Conservation (phyloP, 108 stramenopile species). For the Hondaea fermentalgiana region DNA sequence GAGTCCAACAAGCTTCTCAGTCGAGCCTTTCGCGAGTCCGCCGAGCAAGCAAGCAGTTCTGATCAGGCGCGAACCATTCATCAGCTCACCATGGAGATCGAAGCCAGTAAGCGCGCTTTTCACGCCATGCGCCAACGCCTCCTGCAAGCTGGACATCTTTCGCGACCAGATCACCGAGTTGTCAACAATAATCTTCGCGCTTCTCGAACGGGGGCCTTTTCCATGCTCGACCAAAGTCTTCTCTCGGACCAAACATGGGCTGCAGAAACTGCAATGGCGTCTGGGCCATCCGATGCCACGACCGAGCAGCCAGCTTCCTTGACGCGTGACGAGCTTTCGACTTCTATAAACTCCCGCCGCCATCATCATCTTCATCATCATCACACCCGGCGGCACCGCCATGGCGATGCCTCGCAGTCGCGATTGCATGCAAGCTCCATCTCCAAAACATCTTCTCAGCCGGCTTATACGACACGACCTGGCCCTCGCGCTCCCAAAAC, state of each 20-base stretch:
- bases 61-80: not conserved
- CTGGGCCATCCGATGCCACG: no score
- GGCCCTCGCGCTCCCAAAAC: not conserved
- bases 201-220: no score
- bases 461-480: not conserved
- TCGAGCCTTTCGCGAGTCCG: not conserved
- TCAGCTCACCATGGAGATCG: slow-evolving; percentile 17
- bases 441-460: not conserved
- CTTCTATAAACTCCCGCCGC: not conserved
- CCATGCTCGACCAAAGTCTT: no score
- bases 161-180: no score
- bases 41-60: not conserved
- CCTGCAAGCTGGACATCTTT: not conserved
- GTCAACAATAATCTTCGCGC: no score
- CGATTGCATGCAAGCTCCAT: not conserved
- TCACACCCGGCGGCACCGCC: not conserved
- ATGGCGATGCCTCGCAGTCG: not conserved
- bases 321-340: no score
- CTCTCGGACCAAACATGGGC: no score
- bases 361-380: not conserved
- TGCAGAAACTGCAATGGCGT: no score
- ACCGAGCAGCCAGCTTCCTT: no score
- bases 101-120: not conserved
- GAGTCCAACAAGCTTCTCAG: slow-evolving; percentile 7
- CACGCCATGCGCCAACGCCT: not conserved